These are phyloP conservation scores for Discostella stelligeroides DNA, from an alignment of 108 stramenopile species.

Conservation along the genomic window DNA sequence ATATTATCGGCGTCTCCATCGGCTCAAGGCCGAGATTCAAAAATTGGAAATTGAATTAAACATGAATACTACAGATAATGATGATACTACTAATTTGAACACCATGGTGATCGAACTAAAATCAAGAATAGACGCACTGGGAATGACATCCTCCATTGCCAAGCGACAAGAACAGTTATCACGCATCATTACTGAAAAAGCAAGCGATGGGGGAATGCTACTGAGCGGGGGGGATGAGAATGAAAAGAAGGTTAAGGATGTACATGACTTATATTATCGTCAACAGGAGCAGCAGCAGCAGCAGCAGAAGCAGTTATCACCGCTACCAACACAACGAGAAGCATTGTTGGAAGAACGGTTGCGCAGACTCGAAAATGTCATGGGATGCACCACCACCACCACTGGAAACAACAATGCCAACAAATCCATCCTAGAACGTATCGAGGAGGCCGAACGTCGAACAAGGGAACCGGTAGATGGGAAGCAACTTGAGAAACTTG, in stretches of 20 bases:
- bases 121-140: constrained; percentile 30
- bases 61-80: neutral
- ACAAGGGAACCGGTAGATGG: constrained; percentile 32
- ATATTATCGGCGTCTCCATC: constrained; percentile 16
- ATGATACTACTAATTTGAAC: constrained; percentile 8
- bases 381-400: constrained; percentile 18
- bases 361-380: constrained; percentile 33
- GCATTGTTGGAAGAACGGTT: constrained; percentile 37
- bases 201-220: neutral
- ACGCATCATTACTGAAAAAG: constrained; percentile 19
- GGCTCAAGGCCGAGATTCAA: constrained; percentile 38
- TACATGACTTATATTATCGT: constrained; percentile 38
- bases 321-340: constrained; percentile 4
- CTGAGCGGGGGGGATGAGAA: neutral
- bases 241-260: constrained; percentile 17
- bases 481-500: constrained; percentile 36
- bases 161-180: constrained; percentile 42
- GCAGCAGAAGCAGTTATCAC: constrained; percentile 5
- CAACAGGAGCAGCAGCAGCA: neutral
- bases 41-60: constrained; percentile 26
- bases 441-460: constrained; percentile 37
- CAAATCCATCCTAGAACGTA: constrained; percentile 31
- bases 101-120: constrained; percentile 23
- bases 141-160: constrained; percentile 10
- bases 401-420: neutral